Conservation (phyloP, 1,284 basidiomycete genomes). For the Malassezia sp. region DNA sequence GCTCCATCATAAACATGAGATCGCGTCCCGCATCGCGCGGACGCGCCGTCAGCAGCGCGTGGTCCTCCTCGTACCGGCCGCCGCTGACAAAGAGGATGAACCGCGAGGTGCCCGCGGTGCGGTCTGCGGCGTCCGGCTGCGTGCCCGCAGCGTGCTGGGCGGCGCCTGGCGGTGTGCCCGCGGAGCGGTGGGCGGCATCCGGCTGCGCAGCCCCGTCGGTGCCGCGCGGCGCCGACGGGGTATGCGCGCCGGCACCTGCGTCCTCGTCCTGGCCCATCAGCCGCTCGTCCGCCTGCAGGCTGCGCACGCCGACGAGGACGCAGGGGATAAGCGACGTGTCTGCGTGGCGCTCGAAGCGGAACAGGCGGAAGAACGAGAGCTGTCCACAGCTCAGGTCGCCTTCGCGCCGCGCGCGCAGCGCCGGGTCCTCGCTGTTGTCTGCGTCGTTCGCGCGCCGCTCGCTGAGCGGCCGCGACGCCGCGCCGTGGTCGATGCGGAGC, state of each 20-base stretch:
- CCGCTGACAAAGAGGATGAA: slow-evolving; percentile 43
- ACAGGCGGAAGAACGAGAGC: slow-evolving; percentile 41
- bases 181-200: background rate
- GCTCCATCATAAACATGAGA: slow-evolving; percentile 42
- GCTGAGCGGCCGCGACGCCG: slow-evolving; percentile 11
- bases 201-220: background rate
- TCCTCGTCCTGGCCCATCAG: slow-evolving; percentile 13
- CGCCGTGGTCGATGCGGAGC: slow-evolving; percentile 14
- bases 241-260: background rate
- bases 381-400: slow-evolving; percentile 33
- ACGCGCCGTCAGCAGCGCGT: slow-evolving; percentile 34
- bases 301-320: slow-evolving; percentile 40
- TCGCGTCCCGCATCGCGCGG: slow-evolving; percentile 34
- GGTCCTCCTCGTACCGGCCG: slow-evolving; percentile 34
- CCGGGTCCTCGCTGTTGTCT: slow-evolving; percentile 1
- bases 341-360: slow-evolving; percentile 31
- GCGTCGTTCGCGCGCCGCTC: background rate
- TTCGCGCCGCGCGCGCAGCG: slow-evolving; percentile 21
- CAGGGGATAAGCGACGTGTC: slow-evolving; percentile 31
- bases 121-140: too few relatives aligned
- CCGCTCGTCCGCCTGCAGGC: slow-evolving; percentile 26
- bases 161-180: too few relatives aligned
- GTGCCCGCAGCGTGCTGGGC: background rate
- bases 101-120: slow-evolving; percentile 18
- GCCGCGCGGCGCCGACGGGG: slow-evolving; percentile 2